A percentile compares a stretch with the other conserved stretches of the same genome.
Conservation (phyloP, 176 grass and related monocot species). For the Areca catechu region DNA sequence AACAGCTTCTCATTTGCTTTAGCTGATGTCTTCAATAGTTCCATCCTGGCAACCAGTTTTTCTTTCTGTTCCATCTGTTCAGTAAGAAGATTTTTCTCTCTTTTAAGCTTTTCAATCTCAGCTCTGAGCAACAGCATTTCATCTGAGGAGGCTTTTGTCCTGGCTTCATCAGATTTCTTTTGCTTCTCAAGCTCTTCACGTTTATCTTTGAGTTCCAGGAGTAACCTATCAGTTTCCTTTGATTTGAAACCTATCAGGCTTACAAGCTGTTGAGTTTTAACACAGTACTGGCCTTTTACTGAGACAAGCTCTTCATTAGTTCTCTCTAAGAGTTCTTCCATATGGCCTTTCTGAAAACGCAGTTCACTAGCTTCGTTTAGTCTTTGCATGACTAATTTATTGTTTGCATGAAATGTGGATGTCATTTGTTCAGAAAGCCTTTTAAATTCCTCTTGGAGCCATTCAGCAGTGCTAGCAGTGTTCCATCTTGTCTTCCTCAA, state of each 20-base stretch:
- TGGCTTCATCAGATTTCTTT: constrained; percentile 50
- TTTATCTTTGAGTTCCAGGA: constrained; percentile 51
- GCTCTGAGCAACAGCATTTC: constrained; percentile 41
- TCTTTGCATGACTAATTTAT: constrained; percentile 48
- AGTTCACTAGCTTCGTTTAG: constrained; percentile 66
- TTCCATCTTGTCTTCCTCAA: constrained; percentile 68
- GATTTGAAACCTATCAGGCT: constrained; percentile 79
- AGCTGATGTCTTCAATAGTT: constrained; percentile 8
- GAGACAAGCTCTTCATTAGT: constrained; percentile 46
- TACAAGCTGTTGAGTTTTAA: constrained; percentile 69
- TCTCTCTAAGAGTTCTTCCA: constrained; percentile 60
- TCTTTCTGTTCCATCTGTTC: constrained; percentile 27
- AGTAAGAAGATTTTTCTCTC: constrained; percentile 47
- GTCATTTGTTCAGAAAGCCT: constrained; percentile 66
- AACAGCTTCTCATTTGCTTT: constrained; percentile 39
- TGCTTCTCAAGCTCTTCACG: constrained; percentile 47
- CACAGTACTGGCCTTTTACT: constrained; percentile 39
- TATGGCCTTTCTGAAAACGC: constrained; percentile 48
- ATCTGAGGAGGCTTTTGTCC: constrained; percentile 40
- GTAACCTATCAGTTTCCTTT: constrained; percentile 54
- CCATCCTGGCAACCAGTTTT: constrained; percentile 26
- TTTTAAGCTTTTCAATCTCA: constrained; percentile 42
- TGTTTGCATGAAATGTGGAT: constrained; percentile 58
- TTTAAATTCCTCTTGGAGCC: constrained; percentile 68
- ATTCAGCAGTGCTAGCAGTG: constrained; percentile 42